Evolutionary conservation across 805 yeast genomes (phyloP), one percentile per base, ranked within the genome.

Genomic region (Candida wancherniae): DNA sequence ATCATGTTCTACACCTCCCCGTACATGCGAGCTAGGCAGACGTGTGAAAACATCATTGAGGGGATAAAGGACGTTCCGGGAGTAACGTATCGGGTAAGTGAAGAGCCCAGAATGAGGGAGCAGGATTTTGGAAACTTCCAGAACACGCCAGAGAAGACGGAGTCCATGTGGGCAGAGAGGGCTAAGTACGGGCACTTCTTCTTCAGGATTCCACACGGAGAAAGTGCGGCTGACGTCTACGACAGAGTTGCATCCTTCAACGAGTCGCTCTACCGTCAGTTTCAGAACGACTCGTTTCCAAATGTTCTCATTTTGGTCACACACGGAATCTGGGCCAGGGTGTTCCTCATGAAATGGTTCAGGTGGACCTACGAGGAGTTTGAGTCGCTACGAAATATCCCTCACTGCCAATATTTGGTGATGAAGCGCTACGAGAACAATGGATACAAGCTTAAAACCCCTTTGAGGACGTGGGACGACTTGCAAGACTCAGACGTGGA

Each of bases 121-220:
- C 97, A 88, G 57, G 97, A 88, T 55, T 88, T 88, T 51, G 97
- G 97, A 13, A 87, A 87, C 53, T 87, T 86, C 57, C 97, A 87
- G 60, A 76, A 82, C 33, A 71, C 79, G 0, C 71, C 76, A 1
- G 77, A 75, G 33, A 83, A 76, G 42, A 87, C 87, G 94, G 80
- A 80, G 44, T 65, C 69, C 44, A 80, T 86, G 19, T 81, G 95
- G 86, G 70, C 71, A 33, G 94, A 84, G 47, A 61, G 97, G 27
- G 88, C 94, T 0, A 75, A 77, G 39, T 88, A 88, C 58, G 97
- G 97, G 0, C 70, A 64, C 42, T 66, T 64, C 50, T 88, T 88
- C 56, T 88, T 83, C 54, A 60, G 97, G 33, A 88, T 88, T 18
- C 95, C 95, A 4, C 78, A 83, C 48, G 97, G 97, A 8, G 97